Evolutionary conservation across 345 rosid genomes (phyloP).

Genomic region (Brassica rapa): DNA sequence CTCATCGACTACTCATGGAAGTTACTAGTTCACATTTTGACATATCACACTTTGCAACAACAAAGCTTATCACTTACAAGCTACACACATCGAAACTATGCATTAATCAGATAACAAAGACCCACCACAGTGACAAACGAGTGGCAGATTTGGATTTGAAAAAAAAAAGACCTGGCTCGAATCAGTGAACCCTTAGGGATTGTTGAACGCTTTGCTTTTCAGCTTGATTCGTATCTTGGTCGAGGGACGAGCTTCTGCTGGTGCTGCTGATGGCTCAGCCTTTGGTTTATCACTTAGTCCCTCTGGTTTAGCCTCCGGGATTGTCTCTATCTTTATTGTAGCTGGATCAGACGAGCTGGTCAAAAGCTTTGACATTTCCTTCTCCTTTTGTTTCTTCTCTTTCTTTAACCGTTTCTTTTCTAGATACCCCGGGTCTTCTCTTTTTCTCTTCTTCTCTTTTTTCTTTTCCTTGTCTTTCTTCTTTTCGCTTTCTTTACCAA

Average conservation of each 20-base stretch:
- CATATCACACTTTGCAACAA: slow-evolving; percentile 6
- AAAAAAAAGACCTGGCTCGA: not conserved
- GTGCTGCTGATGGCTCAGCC: slow-evolving; percentile 52
- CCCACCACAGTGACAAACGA: not conserved
- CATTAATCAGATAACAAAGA: not conserved
- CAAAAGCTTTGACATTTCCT: slow-evolving; percentile 68
- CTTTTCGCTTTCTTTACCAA: slow-evolving; percentile 51
- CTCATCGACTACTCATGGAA: not conserved
- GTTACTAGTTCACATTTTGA: not conserved
- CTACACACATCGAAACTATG: slow-evolving; percentile 5
- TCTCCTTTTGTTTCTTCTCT: slow-evolving; percentile 81
- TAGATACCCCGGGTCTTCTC: slow-evolving; percentile 65
- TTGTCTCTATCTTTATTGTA: slow-evolving; percentile 35
- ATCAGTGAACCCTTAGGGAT: slow-evolving; percentile 26
- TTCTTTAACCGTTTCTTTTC: slow-evolving; percentile 82
- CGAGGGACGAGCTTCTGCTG: slow-evolving; percentile 50
- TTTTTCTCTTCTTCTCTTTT: slow-evolving; percentile 68
- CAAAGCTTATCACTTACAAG: not conserved
- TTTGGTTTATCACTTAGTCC: slow-evolving; percentile 50
- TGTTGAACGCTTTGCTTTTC: slow-evolving; percentile 60
- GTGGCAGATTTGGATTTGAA: not conserved
- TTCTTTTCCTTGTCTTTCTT: slow-evolving; percentile 51
- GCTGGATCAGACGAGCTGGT: slow-evolving; percentile 43
- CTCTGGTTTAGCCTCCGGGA: slow-evolving; percentile 41
- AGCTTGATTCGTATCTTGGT: slow-evolving; percentile 71